Evolutionary conservation across 768 basidiomycete species (phyloP).

Genomic region (Termitomyces heimii): DNA sequence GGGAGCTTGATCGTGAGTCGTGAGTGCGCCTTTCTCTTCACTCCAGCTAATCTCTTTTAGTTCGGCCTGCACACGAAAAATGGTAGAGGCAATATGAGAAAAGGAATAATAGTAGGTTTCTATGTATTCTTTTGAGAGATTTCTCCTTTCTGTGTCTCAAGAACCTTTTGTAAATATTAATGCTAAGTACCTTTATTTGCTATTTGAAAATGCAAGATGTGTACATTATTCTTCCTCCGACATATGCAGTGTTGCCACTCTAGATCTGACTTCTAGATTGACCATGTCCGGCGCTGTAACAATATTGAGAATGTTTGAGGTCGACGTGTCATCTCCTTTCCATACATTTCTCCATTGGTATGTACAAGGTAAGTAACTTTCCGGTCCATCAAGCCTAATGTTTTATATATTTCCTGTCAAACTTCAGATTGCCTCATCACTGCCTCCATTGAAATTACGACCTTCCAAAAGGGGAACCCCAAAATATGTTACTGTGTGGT

Average conservation of each 20-base stretch:
- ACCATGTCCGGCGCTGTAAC: not conserved
- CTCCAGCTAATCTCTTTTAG: slow-evolving; percentile 12
- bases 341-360: not conserved
- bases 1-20: slow-evolving; percentile 71
- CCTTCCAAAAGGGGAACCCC: slow-evolving; percentile 88
- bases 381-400: slow-evolving; percentile 60
- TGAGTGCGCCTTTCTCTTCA: not conserved
- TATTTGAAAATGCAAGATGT: not conserved
- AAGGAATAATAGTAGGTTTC: not conserved
- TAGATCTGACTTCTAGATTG: not conserved
- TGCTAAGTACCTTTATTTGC: not conserved
- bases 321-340: too few species aligned
- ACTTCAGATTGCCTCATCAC: not conserved
- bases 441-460: slow-evolving; percentile 28
- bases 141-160: too few species aligned
- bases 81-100: slow-evolving; percentile 23
- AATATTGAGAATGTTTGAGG: not conserved
- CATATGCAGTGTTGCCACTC: not conserved
- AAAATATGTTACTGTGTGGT: slow-evolving; percentile 91
- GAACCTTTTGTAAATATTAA: not conserved
- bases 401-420: slow-evolving; percentile 47
- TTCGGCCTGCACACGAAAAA: slow-evolving; percentile 42
- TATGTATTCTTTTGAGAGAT: not conserved
- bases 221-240: not conserved
- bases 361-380: not conserved